These are phyloP conservation scores for Pichia nanzhaoensis DNA, from an alignment of 805 yeast species.

Conservation along the genomic window DNA sequence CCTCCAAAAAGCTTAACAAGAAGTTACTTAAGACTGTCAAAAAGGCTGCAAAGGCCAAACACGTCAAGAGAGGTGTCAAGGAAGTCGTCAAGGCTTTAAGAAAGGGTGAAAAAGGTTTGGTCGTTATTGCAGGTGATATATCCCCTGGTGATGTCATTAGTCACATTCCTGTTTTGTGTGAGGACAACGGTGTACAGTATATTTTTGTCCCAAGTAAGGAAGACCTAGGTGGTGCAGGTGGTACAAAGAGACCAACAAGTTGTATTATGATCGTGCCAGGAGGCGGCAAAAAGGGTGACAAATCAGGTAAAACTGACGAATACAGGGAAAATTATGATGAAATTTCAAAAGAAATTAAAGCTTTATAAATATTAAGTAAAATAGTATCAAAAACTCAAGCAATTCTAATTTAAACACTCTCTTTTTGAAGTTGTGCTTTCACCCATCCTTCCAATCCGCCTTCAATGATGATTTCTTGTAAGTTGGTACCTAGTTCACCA, in stretches of 20 bases:
- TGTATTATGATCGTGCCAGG: slow-evolving; percentile 97
- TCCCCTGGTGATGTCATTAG: slow-evolving; percentile 96
- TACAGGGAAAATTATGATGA: slow-evolving; percentile 92
- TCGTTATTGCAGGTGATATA: slow-evolving; percentile 95
- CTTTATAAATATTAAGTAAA: slow-evolving; percentile 23
- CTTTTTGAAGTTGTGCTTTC: slow-evolving; percentile 50
- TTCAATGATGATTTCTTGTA: slow-evolving; percentile 93
- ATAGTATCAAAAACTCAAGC: not conserved
- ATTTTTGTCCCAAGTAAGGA: slow-evolving; percentile 95
- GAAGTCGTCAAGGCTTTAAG: slow-evolving; percentile 97
- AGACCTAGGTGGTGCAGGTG: slow-evolving; percentile 97
- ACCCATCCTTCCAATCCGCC: slow-evolving; percentile 99
- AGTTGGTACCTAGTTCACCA: slow-evolving; percentile 90
- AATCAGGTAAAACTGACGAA: slow-evolving; percentile 72
- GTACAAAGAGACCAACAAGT: slow-evolving; percentile 98
- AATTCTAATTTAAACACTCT: slow-evolving; percentile 5
- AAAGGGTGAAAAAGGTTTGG: slow-evolving; percentile 97
- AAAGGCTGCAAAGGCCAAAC: slow-evolving; percentile 97
- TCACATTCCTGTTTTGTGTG: slow-evolving; percentile 95
- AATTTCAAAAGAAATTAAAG: slow-evolving; percentile 80
- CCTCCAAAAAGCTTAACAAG: slow-evolving; percentile 92
- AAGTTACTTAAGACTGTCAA: slow-evolving; percentile 92
- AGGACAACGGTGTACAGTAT: slow-evolving; percentile 86
- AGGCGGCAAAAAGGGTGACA: slow-evolving; percentile 61
- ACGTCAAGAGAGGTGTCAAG: slow-evolving; percentile 97